These are phyloP conservation scores for Chrysanthemum lavandulifolium DNA, from an alignment of 129 eudicot species.

Conservation along the genomic window DNA sequence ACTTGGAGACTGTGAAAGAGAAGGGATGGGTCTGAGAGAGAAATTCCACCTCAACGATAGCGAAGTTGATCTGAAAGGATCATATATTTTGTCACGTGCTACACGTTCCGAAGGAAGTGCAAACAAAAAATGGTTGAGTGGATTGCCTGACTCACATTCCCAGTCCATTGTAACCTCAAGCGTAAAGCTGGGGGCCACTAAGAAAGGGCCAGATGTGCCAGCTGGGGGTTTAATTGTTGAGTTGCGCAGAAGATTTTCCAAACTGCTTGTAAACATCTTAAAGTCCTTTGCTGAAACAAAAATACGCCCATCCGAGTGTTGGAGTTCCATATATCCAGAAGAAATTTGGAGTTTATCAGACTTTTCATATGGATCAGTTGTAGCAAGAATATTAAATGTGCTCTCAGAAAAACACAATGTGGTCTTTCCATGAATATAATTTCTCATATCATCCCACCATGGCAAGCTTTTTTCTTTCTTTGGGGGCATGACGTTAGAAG, in stretches of 20 bases:
- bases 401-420: constrained; percentile 63
- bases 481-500: constrained; percentile 54
- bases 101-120: constrained; percentile 89
- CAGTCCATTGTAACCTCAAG: constrained; percentile 93
- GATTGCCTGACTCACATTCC: constrained; percentile 94
- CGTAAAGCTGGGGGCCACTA: constrained; percentile 78
- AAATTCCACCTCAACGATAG: constrained; percentile 86
- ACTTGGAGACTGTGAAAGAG: constrained; percentile 13
- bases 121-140: constrained; percentile 83
- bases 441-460: constrained; percentile 99
- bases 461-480: constrained; percentile 97
- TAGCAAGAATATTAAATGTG: constrained; percentile 81
- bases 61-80: constrained; percentile 90
- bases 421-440: constrained; percentile 76
- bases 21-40: constrained; percentile 68
- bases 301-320: constrained; percentile 86
- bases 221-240: constrained; percentile 58
- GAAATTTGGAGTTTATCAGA: constrained; percentile 64
- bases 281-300: constrained; percentile 74
- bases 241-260: constrained; percentile 72
- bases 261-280: constrained; percentile 83
- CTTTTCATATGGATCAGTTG: constrained; percentile 94
- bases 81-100: constrained; percentile 65
- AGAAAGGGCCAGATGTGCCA: constrained; percentile 53
- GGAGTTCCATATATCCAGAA: constrained; percentile 77